phyloP scores from a whole-genome alignment of 768 basidiomycete genomes.

The Imleria badia region DNA sequence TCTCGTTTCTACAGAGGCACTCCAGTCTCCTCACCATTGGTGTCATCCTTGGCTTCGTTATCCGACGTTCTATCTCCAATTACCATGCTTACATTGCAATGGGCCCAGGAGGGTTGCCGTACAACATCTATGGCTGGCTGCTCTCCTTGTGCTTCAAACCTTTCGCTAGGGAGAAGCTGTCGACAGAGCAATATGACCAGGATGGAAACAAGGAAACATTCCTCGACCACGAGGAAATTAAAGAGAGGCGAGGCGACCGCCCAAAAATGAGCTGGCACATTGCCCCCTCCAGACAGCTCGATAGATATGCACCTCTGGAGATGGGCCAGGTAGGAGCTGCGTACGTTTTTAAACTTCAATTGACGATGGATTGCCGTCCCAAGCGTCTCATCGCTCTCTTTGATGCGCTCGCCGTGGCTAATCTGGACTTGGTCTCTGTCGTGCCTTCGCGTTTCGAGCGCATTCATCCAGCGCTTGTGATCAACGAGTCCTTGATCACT shows the following conservation, averaged over 20 bases:
- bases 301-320: not conserved
- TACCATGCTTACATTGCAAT: not conserved
- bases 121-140: conserved; percentile 1
- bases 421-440: not conserved
- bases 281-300: conserved; percentile 6
- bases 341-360: no score
- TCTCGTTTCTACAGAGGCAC: not conserved
- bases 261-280: not conserved
- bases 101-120: not conserved
- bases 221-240: not conserved
- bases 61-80: not conserved
- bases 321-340: not conserved
- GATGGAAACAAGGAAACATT: not conserved
- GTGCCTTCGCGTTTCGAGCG: not conserved
- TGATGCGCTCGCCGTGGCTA: not conserved
- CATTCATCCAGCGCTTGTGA: conserved; percentile 1
- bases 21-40: not conserved
- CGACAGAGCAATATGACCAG: not conserved
- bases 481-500: not conserved
- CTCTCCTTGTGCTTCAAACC: not conserved
- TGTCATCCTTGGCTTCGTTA: not conserved
- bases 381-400: conserved; percentile 1
- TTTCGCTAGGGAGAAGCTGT: not conserved
- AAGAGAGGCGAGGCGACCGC: conserved; percentile 1
- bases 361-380: not conserved